These are phyloP conservation scores for Lachnellula occidentalis DNA, from an alignment of 2,329 filamentous ascomycete species.

Conservation along the genomic window DNA sequence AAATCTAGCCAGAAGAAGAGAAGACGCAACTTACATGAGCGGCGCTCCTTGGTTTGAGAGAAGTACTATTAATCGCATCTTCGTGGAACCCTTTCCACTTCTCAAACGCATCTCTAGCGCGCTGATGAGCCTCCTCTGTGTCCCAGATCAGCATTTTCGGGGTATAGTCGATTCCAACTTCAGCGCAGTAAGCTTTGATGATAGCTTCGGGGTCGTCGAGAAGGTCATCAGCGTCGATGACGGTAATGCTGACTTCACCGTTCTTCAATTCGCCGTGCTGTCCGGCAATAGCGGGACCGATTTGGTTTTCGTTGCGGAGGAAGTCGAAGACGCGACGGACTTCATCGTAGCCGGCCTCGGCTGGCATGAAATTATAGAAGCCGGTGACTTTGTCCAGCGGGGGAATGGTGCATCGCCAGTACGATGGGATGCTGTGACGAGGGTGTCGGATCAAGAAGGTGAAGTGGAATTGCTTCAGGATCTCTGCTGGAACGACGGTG, in stretches of 20 bases:
- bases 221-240: constrained; percentile 90
- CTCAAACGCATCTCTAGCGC: constrained; percentile 73
- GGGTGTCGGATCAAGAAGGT: constrained; percentile 96
- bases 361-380: constrained; percentile 80
- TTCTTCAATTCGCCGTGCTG: constrained; percentile 22
- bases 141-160: constrained; percentile 82
- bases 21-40: constrained; percentile 46
- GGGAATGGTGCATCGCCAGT: constrained; percentile 89
- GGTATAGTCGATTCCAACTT: constrained; percentile 70
- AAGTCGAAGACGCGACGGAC: constrained; percentile 84
- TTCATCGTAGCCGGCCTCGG: constrained; percentile 87
- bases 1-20: neutral
- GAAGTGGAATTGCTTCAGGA: constrained; percentile 81
- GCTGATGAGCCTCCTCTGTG: constrained; percentile 61
- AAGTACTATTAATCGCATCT: constrained; percentile 79
- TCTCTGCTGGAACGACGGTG: constrained; percentile 70
- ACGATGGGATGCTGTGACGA: constrained; percentile 84
- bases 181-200: constrained; percentile 74
- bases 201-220: constrained; percentile 76
- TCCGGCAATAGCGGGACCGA: constrained; percentile 63
- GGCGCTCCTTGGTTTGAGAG: constrained; percentile 64
- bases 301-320: constrained; percentile 59
- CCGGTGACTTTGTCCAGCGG: constrained; percentile 77
- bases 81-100: constrained; percentile 98
- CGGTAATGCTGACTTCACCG: constrained; percentile 61